A percentile compares a stretch with the other conserved stretches of the same genome.
Evolutionary conservation across 352 stramenopile species (phyloP).

Genomic region (Pythium utonaiense): DNA sequence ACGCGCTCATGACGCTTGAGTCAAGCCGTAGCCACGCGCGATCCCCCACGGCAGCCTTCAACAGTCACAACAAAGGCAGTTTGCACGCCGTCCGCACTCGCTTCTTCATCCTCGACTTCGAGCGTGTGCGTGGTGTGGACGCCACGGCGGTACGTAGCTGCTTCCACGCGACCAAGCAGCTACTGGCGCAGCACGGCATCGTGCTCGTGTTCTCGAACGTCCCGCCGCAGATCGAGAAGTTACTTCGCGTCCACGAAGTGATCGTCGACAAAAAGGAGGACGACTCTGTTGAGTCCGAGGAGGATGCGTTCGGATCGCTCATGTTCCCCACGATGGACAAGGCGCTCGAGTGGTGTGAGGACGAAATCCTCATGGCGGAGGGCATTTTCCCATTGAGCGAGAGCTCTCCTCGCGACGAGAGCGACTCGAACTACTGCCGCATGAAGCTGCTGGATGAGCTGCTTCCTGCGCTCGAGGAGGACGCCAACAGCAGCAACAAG

Average conservation of each 20-base stretch:
- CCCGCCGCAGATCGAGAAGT: slow-evolving; percentile 56
- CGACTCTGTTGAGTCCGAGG: slow-evolving; percentile 16
- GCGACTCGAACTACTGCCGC: slow-evolving; percentile 29
- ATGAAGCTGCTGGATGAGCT: slow-evolving; percentile 69
- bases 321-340: slow-evolving; percentile 84
- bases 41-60: slow-evolving; percentile 1
- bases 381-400: slow-evolving; percentile 69
- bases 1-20: slow-evolving; percentile 61
- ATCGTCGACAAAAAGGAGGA: slow-evolving; percentile 54
- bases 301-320: slow-evolving; percentile 40
- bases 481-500: not conserved
- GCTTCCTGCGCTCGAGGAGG: slow-evolving; percentile 32
- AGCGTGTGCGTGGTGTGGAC: slow-evolving; percentile 86
- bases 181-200: slow-evolving; percentile 76
- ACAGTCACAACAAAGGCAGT: slow-evolving; percentile 15
- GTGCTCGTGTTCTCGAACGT: slow-evolving; percentile 73
- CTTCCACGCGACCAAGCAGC: slow-evolving; percentile 84
- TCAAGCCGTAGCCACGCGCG: slow-evolving; percentile 30
- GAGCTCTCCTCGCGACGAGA: slow-evolving; percentile 27
- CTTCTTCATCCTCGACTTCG: slow-evolving; percentile 90
- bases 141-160: slow-evolving; percentile 83
- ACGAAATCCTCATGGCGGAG: slow-evolving; percentile 74
- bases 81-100: slow-evolving; percentile 70
- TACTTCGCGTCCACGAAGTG: slow-evolving; percentile 78
- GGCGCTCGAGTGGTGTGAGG: slow-evolving; percentile 84